Evolutionary conservation across 768 basidiomycete genomes (phyloP).

Genomic region (Peribolospora kevripleyi): DNA sequence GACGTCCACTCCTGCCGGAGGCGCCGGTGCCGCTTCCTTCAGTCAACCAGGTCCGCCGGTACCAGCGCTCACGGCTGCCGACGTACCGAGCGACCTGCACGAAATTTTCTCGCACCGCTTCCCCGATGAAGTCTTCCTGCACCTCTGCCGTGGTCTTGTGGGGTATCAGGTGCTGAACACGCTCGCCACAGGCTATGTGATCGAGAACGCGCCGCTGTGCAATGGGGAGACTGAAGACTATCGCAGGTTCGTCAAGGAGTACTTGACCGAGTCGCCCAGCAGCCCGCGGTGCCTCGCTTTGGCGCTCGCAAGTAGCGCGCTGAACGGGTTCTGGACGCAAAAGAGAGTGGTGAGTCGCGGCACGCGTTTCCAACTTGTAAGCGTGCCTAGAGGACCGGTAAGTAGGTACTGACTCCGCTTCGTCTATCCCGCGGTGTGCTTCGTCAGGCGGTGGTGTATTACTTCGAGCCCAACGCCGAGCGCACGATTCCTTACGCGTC

Average conservation of each 20-base stretch:
- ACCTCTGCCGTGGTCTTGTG: slow-evolving; percentile 74
- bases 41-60: slow-evolving; percentile 16
- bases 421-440: neutral
- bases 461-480: slow-evolving; percentile 22
- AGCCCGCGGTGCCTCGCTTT: slow-evolving; percentile 77
- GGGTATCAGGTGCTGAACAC: slow-evolving; percentile 80
- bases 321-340: slow-evolving; percentile 56
- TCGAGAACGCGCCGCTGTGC: slow-evolving; percentile 69
- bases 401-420: neutral
- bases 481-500: slow-evolving; percentile 38
- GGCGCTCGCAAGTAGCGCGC: slow-evolving; percentile 58
- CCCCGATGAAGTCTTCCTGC: slow-evolving; percentile 90
- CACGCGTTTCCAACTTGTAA: neutral
- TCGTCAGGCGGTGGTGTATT: slow-evolving; percentile 16
- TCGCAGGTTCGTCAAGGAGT: slow-evolving; percentile 79
- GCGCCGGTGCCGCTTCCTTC: too few relatives aligned
- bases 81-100: slow-evolving; percentile 73
- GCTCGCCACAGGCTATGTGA: slow-evolving; percentile 64
- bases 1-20: too few relatives aligned
- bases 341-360: slow-evolving; percentile 31
- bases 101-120: slow-evolving; percentile 85
- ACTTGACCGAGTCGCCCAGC: slow-evolving; percentile 81
- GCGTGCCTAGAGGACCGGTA: too few relatives aligned
- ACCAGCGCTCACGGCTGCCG: slow-evolving; percentile 43
- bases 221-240: slow-evolving; percentile 92